A percentile compares a stretch with the other conserved stretches of the same genome.
phyloP scores from a whole-genome alignment of 768 basidiomycete genomes.

The Xerocomellus intermedius region DNA sequence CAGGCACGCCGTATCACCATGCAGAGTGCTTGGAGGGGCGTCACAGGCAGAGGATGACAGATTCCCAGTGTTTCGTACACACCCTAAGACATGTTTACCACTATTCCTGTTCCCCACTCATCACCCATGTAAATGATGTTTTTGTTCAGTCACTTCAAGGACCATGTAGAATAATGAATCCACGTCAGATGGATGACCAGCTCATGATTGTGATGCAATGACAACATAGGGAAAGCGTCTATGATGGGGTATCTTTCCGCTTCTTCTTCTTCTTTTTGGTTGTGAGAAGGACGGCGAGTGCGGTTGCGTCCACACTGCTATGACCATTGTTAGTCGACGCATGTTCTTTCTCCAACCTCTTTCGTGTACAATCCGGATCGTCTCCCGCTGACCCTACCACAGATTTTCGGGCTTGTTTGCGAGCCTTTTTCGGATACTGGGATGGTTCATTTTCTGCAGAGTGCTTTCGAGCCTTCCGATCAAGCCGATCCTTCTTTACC shows the following conservation, averaged over 20 bases:
- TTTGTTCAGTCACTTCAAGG: slow-evolving; percentile 14
- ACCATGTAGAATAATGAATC: slow-evolving; percentile 29
- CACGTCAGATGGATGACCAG: slow-evolving; percentile 8
- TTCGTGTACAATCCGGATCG: not conserved
- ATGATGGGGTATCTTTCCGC: slow-evolving; percentile 18
- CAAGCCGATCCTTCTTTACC: not conserved
- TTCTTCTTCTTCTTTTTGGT: slow-evolving; percentile 25
- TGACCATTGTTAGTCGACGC: not conserved
- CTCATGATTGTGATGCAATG: not conserved
- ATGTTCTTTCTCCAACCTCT: not conserved
- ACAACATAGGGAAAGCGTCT: not conserved
- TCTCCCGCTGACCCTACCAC: slow-evolving; percentile 9
- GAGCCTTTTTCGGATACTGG: slow-evolving; percentile 2
- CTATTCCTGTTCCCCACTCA: not conserved
- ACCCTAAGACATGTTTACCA: slow-evolving; percentile 1
- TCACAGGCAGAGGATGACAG: slow-evolving; percentile 43
- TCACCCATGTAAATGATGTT: slow-evolving; percentile 10
- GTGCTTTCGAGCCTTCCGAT: slow-evolving; percentile 1
- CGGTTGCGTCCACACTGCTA: not conserved
- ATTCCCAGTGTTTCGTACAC: slow-evolving; percentile 9
- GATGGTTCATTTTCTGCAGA: not conserved
- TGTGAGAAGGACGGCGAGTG: not conserved
- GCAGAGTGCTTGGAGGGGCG: slow-evolving; percentile 87
- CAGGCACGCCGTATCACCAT: slow-evolving; percentile 83
- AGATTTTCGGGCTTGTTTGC: slow-evolving; percentile 6